phyloP scores from a whole-genome alignment of 2,329 filamentous ascomycete species.

The Aspergillus sp. region DNA sequence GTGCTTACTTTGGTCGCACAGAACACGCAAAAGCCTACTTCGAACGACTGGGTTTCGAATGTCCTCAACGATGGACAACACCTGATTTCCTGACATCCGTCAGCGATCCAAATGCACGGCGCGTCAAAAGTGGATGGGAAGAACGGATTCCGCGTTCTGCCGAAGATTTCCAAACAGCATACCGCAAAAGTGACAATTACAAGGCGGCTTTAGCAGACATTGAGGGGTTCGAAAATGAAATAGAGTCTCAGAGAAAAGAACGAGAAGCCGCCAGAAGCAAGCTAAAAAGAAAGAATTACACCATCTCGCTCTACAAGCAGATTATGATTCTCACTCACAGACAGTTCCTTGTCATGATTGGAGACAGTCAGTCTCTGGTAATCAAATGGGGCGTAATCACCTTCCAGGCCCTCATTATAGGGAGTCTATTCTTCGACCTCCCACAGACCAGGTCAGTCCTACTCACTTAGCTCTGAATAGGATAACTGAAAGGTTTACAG shows the following conservation, averaged over 20 bases:
- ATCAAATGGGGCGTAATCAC: constrained; percentile 47
- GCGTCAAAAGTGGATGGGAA: constrained; percentile 51
- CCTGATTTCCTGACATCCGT: constrained; percentile 74
- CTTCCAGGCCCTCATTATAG: constrained; percentile 41
- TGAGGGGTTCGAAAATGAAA: constrained; percentile 47
- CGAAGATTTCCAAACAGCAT: constrained; percentile 50
- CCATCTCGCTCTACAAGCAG: constrained; percentile 45
- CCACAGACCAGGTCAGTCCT: constrained; percentile 39
- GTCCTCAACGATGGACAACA: constrained; percentile 63
- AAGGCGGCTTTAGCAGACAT: constrained; percentile 44
- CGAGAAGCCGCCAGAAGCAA: constrained; percentile 34
- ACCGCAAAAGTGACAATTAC: constrained; percentile 42
- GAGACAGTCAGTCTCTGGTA: constrained; percentile 45
- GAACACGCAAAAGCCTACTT: constrained; percentile 63
- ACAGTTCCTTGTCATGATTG: constrained; percentile 48
- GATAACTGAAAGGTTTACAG: constrained; percentile 18
- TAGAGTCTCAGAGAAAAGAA: constrained; percentile 36
- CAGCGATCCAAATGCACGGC: constrained; percentile 55
- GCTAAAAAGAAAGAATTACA: constrained; percentile 47
- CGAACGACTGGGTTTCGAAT: constrained; percentile 63
- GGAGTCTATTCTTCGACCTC: constrained; percentile 49
- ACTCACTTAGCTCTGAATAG: too few relatives aligned
- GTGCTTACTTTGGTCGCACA: constrained; percentile 63
- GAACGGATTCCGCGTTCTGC: constrained; percentile 49
- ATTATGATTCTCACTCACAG: constrained; percentile 50